Percentiles rank a stretch among this genome's conserved stretches.
Conservation (phyloP, 169 alveolate species). For the Eimeria acervulina region DNA sequence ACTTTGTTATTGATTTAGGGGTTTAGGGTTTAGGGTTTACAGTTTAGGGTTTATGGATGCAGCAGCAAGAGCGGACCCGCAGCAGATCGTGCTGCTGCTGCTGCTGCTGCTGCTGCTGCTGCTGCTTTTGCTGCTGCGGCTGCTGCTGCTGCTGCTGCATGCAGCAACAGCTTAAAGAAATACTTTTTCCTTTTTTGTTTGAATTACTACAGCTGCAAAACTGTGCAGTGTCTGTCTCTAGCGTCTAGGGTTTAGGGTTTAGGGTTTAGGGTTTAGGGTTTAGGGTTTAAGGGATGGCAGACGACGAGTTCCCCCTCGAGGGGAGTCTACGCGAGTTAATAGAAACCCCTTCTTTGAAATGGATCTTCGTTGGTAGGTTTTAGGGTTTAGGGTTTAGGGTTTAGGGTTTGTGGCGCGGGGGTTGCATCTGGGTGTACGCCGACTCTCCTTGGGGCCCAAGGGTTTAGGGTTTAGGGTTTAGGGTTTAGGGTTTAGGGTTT, state of each 20-base stretch:
- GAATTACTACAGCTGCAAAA: not conserved
- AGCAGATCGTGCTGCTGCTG: not conserved
- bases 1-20: not conserved
- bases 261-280: conserved; percentile 45
- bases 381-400: conserved; percentile 43
- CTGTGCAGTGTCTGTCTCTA: not conserved
- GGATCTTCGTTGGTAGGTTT: conserved; percentile 98
- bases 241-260: not conserved
- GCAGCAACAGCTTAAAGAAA: not conserved
- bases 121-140: conserved; percentile 22
- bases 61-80: not conserved
- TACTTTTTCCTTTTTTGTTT: not conserved
- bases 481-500: conserved; percentile 50
- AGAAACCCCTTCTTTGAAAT: conserved; percentile 90
- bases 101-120: conserved; percentile 7
- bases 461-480: conserved; percentile 43
- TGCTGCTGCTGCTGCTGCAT: conserved; percentile 29
- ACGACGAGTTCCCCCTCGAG: conserved; percentile 70
- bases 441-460: not conserved
- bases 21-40: conserved; percentile 33
- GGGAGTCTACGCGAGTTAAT: conserved; percentile 73
- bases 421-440: not conserved
- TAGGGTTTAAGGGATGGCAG: conserved; percentile 35
- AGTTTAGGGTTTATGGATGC: not conserved
- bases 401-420: conserved; percentile 41